phyloP scores from a whole-genome alignment of 116 monocot species.

The Phalaenopsis hybrid region DNA sequence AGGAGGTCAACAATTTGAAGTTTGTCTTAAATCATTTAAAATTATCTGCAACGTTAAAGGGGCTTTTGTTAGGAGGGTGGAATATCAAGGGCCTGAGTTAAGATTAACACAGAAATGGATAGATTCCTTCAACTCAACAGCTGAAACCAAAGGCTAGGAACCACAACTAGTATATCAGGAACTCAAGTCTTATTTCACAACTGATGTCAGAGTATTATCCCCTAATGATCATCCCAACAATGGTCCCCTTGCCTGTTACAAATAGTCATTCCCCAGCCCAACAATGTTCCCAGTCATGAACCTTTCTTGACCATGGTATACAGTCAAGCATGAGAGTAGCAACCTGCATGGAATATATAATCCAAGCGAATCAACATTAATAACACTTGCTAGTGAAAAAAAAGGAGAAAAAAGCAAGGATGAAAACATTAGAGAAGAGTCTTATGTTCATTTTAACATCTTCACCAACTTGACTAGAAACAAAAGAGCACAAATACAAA shows the following conservation, averaged over 20 bases:
- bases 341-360: background rate
- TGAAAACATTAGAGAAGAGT: too few species aligned
- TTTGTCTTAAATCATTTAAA: background rate
- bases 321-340: background rate
- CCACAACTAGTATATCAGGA: background rate
- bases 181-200: background rate
- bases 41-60: background rate
- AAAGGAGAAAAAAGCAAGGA: background rate
- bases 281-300: background rate
- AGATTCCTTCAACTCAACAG: background rate
- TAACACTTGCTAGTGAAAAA: background rate
- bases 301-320: background rate
- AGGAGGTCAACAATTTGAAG: background rate
- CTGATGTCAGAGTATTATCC: background rate
- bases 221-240: background rate
- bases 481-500: background rate
- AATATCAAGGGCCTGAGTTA: background rate
- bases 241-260: too few species aligned
- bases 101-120: background rate
- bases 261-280: too few species aligned
- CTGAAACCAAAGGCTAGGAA: background rate
- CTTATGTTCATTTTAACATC: background rate
- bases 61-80: background rate
- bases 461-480: background rate
- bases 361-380: background rate